phyloP scores from a whole-genome alignment of 1,139 yeast genomes.

The Candida sp. region DNA sequence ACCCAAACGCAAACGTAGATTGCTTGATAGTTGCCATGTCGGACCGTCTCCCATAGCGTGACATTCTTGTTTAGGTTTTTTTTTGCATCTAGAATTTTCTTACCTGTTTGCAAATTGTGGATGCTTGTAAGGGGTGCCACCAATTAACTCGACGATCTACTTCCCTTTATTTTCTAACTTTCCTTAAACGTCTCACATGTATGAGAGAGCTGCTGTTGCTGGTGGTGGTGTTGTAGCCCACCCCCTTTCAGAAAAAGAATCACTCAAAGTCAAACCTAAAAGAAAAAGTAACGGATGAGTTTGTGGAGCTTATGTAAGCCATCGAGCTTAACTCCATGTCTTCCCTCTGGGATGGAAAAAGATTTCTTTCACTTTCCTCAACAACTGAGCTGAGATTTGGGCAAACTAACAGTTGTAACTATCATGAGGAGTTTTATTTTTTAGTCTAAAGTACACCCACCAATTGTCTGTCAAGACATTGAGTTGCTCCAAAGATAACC shows the following conservation, averaged over 20 bases:
- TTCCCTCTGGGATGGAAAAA: background rate
- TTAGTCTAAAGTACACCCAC: background rate
- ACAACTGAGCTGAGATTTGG: background rate
- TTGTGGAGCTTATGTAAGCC: too few relatives aligned
- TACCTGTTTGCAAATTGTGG: background rate
- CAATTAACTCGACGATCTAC: too few relatives aligned
- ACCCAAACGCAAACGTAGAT: background rate
- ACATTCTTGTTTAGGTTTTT: too few relatives aligned
- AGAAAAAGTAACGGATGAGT: too few relatives aligned
- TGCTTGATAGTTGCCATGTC: background rate
- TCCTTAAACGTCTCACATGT: background rate
- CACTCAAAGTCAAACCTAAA: too few relatives aligned
- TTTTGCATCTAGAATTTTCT: background rate
- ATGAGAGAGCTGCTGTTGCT: too few relatives aligned
- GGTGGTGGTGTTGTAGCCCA: too few relatives aligned
- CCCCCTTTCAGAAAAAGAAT: too few relatives aligned
- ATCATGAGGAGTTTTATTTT: background rate
- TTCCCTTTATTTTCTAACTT: background rate
- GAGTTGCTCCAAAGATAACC: background rate
- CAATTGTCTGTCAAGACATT: slow-evolving; percentile 1
- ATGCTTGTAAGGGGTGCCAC: too few relatives aligned
- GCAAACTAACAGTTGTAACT: background rate
- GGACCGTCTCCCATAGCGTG: too few relatives aligned
- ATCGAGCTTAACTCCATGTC: too few relatives aligned
- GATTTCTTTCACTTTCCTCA: background rate